phyloP scores from a whole-genome alignment of 1,139 yeast species.

The Pichia cactophila region DNA sequence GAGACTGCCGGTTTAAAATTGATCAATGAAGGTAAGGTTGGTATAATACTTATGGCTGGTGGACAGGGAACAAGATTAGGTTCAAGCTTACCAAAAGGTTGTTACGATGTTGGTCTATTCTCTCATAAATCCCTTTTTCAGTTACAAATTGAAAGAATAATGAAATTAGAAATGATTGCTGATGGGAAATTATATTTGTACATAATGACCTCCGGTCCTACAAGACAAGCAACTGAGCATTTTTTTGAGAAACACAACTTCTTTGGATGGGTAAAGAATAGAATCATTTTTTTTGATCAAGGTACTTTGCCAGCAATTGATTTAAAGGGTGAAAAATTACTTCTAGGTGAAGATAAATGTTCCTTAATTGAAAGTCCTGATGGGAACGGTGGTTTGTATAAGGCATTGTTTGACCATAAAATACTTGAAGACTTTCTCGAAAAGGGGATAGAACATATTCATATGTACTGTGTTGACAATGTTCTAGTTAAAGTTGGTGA shows the following conservation, averaged over 20 bases:
- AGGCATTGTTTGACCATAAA: slow-evolving; percentile 62
- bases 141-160: slow-evolving; percentile 83
- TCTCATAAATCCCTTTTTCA: slow-evolving; percentile 80
- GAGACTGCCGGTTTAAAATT: slow-evolving; percentile 55
- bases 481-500: slow-evolving; percentile 90
- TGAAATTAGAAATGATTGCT: slow-evolving; percentile 49
- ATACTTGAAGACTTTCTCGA: slow-evolving; percentile 58
- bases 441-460: slow-evolving; percentile 82
- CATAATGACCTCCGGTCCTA: slow-evolving; percentile 93
- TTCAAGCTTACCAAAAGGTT: slow-evolving; percentile 85
- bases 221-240: slow-evolving; percentile 65
- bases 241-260: slow-evolving; percentile 55
- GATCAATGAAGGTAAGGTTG: slow-evolving; percentile 67
- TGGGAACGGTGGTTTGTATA: slow-evolving; percentile 96
- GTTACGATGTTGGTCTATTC: slow-evolving; percentile 81
- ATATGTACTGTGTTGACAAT: slow-evolving; percentile 96
- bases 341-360: slow-evolving; percentile 44
- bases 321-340: slow-evolving; percentile 59
- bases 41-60: slow-evolving; percentile 89
- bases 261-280: slow-evolving; percentile 59
- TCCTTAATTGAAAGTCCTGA: slow-evolving; percentile 84
- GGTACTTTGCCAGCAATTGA: slow-evolving; percentile 91
- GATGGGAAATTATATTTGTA: slow-evolving; percentile 60
- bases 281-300: slow-evolving; percentile 81
- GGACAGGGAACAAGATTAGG: slow-evolving; percentile 98